A percentile compares a stretch with the other conserved stretches of the same genome.
These are phyloP conservation scores for Schwanniomyces occidentalis DNA, from an alignment of 805 yeast species.

Conservation along the genomic window DNA sequence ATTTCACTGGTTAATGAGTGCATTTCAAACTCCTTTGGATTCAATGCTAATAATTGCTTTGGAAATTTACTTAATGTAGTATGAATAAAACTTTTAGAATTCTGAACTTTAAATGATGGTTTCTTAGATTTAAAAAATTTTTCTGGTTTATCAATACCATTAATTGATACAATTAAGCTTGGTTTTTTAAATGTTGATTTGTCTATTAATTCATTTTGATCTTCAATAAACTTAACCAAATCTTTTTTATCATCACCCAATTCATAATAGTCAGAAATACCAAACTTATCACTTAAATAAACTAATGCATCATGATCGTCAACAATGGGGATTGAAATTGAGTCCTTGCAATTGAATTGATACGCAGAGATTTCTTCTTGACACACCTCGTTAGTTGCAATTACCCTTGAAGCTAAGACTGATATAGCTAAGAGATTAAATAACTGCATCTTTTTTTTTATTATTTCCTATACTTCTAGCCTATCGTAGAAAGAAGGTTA, in stretches of 20 bases:
- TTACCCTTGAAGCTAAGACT: conserved; percentile 5
- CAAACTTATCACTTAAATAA: conserved; percentile 48
- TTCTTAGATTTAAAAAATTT: conserved; percentile 20
- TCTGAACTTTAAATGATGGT: conserved; percentile 22
- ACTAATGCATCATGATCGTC: conserved; percentile 30
- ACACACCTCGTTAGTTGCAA: conserved; percentile 4
- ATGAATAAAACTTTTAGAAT: conserved; percentile 3
- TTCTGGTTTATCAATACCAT: conserved; percentile 36
- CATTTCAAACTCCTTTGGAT: conserved; percentile 7
- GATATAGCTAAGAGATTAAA: conserved; percentile 4
- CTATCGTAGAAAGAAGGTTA: no score
- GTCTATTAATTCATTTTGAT: conserved; percentile 9
- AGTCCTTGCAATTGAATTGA: conserved; percentile 6
- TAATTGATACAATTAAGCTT: conserved; percentile 37
- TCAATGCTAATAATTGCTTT: conserved; percentile 11
- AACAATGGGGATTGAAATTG: conserved; percentile 3
- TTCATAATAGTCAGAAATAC: conserved; percentile 35
- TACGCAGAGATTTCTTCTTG: conserved; percentile 6
- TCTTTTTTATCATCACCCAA: conserved; percentile 28
- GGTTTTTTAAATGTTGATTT: conserved; percentile 14
- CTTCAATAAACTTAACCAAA: conserved; percentile 24
- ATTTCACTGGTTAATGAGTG: conserved; percentile 27
- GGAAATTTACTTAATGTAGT: conserved; percentile 19
- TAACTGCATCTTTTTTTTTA: conserved; percentile 8
- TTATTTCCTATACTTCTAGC: background rate